Base-by-base conservation (phyloP, 768 basidiomycete genomes). In the Boletus tomentosulus region DNA sequence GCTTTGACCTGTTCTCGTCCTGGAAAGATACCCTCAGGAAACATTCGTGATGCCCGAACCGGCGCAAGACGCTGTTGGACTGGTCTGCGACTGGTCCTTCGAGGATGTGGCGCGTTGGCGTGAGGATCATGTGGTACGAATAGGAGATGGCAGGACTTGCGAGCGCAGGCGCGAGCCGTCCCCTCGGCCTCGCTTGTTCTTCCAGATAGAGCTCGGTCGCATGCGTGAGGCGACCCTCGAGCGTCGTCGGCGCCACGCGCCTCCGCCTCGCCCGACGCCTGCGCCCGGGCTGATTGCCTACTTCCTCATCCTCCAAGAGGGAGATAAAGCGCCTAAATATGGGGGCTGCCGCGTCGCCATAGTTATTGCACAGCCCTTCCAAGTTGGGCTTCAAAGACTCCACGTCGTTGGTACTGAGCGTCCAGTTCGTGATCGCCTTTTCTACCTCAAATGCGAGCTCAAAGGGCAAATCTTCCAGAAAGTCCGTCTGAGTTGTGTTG, bases 21-120 rank as follows among this genome's bases (percentile, higher is more conserved):
- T 76, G 73, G 46, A 81, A 76, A 3, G 74, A 71, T 16, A 80
- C 74, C 0, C 80, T 75, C 42, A 81, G 54, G 60, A 81, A 81
- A 50, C 71, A 73, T 22, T 78, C 71, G 25, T 74, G 61, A 52
- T 71, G 62, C 4, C 42, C 28, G 54, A 73, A 79, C 13, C 71
- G 69, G 8, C 72, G 72, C 22, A 74, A 58, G 31, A 75, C 64
- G 28, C 67, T 66, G 55, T 76, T 77, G 1, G 71, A 68, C 45
- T 72, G 70, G 49, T 74, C 74, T 62, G 60, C 56, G 9, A 69
- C 59, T 4, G 76, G 76, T 1, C 72, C 76, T 58, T 76, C 74
- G 34, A 77, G 56, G 45, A 73, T 65, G 30, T 68, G 33, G 1
- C 70, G 65, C 8, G 74, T 70, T 2, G 76, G 76, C 0, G 77